phyloP scores from a whole-genome alignment of 1,284 basidiomycete genomes.

The Pseudozyma flocculosa region DNA sequence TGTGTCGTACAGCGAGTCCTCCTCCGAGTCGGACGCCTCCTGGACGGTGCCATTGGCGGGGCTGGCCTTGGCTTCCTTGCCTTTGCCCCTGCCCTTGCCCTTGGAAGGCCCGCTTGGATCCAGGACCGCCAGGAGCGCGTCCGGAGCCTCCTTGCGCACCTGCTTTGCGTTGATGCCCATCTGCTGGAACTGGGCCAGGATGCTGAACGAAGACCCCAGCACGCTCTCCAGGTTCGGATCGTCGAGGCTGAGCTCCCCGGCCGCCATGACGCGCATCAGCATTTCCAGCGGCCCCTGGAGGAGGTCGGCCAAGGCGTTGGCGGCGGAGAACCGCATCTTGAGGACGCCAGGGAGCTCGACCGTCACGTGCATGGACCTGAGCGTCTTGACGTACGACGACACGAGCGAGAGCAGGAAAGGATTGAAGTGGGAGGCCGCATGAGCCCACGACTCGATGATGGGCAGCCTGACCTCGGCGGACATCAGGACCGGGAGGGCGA shows the following conservation, averaged over 20 bases:
- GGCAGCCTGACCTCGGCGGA: conserved; percentile 26
- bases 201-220: conserved; percentile 1
- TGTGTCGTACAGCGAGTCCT: too few relatives aligned
- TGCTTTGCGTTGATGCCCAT: too few relatives aligned
- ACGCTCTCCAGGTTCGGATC: conserved; percentile 26
- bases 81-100: background rate
- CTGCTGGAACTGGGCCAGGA: too few relatives aligned
- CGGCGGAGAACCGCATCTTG: conserved; percentile 22
- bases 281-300: conserved; percentile 30
- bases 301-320: conserved; percentile 23
- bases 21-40: too few relatives aligned
- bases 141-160: too few relatives aligned
- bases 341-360: conserved; percentile 21
- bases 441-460: conserved; percentile 30
- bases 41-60: too few relatives aligned
- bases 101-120: background rate
- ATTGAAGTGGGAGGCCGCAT: conserved; percentile 27
- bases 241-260: conserved; percentile 21
- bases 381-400: conserved; percentile 31
- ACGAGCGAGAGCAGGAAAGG: conserved; percentile 22
- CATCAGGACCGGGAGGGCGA: conserved; percentile 25
- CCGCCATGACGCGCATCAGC: conserved; percentile 24
- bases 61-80: background rate
- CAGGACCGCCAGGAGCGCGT: too few relatives aligned
- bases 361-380: conserved; percentile 22